Percentiles rank a stretch among this genome's conserved stretches.
phyloP scores from a whole-genome alignment of 768 basidiomycete species.

The Rhodosporidiobolus sp. region DNA sequence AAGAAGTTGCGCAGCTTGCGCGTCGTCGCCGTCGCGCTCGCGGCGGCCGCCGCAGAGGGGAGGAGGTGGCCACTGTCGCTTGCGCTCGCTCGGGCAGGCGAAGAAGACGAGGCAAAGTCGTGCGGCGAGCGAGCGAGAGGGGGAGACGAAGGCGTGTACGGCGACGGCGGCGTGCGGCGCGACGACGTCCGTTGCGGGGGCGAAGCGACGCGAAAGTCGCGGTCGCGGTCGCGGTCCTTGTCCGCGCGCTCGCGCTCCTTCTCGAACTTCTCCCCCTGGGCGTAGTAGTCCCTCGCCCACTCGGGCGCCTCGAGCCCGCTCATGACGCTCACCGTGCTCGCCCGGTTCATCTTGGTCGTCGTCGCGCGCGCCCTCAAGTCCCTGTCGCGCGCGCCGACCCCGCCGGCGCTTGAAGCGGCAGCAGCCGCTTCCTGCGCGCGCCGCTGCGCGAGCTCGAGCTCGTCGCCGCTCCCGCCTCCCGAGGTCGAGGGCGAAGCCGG shows the following conservation, averaged over 20 bases:
- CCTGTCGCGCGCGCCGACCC: slow-evolving; percentile 15
- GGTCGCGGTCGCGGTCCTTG: neutral
- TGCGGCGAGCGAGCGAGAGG: neutral
- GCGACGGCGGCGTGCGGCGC: neutral
- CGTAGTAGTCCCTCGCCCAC: slow-evolving; percentile 35
- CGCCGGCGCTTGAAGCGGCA: slow-evolving; percentile 43
- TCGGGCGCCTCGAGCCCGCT: slow-evolving; percentile 68
- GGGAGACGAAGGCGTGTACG: slow-evolving; percentile 11
- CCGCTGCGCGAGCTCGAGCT: neutral
- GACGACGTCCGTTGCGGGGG: slow-evolving; percentile 23
- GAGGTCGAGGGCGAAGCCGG: slow-evolving; percentile 36
- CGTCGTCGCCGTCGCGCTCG: slow-evolving; percentile 1
- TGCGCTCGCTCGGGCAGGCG: neutral
- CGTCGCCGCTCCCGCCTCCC: slow-evolving; percentile 1
- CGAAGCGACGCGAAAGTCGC: neutral
- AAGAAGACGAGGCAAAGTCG: too few species aligned
- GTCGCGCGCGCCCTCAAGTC: slow-evolving; percentile 12
- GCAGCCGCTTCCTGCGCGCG: slow-evolving; percentile 47
- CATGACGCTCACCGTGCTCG: slow-evolving; percentile 89
- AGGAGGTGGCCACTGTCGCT: neutral
- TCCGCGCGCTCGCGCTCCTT: too few species aligned
- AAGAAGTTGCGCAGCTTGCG: slow-evolving; percentile 87
- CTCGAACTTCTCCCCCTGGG: slow-evolving; percentile 11
- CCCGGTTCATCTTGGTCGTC: slow-evolving; percentile 69
- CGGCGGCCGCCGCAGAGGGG: slow-evolving; percentile 44